Evolutionary conservation across 225 moss, liverwort and hornwort genomes (phyloP).

Genomic region (Pleurozium schreberi): DNA sequence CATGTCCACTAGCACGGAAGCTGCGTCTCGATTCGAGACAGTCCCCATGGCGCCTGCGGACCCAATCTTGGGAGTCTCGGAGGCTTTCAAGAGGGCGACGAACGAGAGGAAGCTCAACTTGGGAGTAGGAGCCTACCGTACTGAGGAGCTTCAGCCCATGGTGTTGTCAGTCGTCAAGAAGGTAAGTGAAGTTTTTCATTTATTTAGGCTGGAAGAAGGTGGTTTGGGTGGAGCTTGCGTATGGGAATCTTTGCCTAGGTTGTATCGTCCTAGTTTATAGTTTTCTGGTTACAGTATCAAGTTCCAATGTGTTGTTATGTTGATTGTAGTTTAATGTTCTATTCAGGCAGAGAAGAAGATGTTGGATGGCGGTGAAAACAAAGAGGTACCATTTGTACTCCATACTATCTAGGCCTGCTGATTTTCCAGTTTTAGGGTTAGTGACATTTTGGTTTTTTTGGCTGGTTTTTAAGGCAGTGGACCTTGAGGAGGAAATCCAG

Average conservation of each 20-base stretch:
- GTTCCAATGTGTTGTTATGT: neutral
- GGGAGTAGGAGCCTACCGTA: conserved; percentile 90
- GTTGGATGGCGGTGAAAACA: conserved; percentile 72
- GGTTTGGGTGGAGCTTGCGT: neutral
- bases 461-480: neutral
- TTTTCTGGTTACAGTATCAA: neutral
- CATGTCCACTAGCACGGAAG: conserved; percentile 56
- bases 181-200: conserved; percentile 8
- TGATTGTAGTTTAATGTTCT: neutral
- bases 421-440: neutral
- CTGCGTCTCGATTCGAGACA: conserved; percentile 45
- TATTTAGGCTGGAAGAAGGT: neutral
- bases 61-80: conserved; percentile 84
- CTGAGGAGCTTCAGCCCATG: conserved; percentile 76
- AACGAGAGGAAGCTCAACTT: conserved; percentile 69
- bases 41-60: conserved; percentile 81
- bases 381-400: conserved; percentile 41
- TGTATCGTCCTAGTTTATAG: neutral
- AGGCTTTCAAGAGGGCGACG: conserved; percentile 68
- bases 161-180: conserved; percentile 84
- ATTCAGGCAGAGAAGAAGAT: conserved; percentile 74
- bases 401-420: neutral
- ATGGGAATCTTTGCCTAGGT: neutral
- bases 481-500: neutral
- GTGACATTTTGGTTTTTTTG: neutral